Evolutionary conservation across 352 stramenopile species (phyloP).

Genomic region (Phytophthora tentaculata): DNA sequence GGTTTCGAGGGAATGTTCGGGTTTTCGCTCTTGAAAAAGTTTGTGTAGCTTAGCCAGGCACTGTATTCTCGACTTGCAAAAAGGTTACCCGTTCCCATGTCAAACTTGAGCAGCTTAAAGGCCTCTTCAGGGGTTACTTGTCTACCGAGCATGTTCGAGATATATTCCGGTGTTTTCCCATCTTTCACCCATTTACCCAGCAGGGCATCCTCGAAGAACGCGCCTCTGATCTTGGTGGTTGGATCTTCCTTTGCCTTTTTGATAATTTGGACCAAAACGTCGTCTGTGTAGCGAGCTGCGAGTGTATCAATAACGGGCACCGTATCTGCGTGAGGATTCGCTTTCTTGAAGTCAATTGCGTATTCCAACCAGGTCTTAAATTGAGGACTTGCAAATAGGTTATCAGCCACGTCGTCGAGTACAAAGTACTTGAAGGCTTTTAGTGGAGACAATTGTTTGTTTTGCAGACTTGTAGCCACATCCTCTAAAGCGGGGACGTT

Average conservation of each 20-base stretch:
- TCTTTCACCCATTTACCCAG: neutral
- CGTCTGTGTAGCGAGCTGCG: conserved; percentile 4
- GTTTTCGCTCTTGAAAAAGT: neutral
- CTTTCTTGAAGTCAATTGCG: neutral
- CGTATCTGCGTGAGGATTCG: neutral
- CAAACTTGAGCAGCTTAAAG: neutral
- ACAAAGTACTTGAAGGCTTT: conserved; percentile 12
- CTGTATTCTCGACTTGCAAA: neutral
- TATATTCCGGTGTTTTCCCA: neutral
- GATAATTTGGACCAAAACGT: conserved; percentile 1
- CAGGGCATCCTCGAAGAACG: neutral
- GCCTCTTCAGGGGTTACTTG: neutral
- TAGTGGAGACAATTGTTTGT: neutral
- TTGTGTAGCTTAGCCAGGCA: neutral
- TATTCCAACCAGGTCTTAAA: conserved; percentile 9
- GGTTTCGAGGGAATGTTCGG: neutral
- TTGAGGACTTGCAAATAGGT: conserved; percentile 6
- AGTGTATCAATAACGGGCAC: conserved; percentile 2
- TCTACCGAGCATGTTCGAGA: neutral
- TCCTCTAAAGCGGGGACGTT: neutral
- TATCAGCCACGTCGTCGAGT: conserved; percentile 13
- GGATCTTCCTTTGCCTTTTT: neutral
- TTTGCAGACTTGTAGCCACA: conserved; percentile 1
- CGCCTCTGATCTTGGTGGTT: conserved; percentile 3
- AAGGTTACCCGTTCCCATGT: neutral